Conservation (phyloP, 225 moss, liverwort and hornwort genomes). For the Polytrichum formosum region DNA sequence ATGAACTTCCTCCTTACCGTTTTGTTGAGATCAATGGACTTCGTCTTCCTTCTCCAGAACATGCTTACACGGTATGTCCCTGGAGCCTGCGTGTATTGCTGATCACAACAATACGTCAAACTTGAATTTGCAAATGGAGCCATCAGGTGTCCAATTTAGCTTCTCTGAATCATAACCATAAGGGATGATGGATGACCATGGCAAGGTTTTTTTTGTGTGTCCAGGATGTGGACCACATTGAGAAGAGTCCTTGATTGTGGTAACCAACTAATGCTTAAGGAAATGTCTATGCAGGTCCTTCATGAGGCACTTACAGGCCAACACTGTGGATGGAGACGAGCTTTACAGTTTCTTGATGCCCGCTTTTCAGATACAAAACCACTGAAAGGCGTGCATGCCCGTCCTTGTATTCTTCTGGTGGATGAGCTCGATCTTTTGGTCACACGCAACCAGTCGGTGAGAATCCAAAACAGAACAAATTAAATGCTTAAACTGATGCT, state of each 20-base stretch:
- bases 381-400: slow-evolving; percentile 66
- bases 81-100: neutral
- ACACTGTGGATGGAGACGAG: slow-evolving; percentile 83
- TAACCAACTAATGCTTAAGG: no score
- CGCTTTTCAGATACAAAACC: slow-evolving; percentile 70
- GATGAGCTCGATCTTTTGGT: slow-evolving; percentile 94
- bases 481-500: no score
- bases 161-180: no score
- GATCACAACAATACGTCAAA: no score
- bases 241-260: no score
- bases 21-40: slow-evolving; percentile 96
- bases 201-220: no score
- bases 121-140: no score
- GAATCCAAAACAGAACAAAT: neutral
- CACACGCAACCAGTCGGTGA: slow-evolving; percentile 89
- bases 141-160: no score
- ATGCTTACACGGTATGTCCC: slow-evolving; percentile 76
- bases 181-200: no score
- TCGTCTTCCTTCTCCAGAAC: slow-evolving; percentile 91
- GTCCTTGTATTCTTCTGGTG: slow-evolving; percentile 86
- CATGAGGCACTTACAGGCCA: slow-evolving; percentile 94
- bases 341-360: slow-evolving; percentile 72
- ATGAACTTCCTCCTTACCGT: slow-evolving; percentile 71
- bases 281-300: slow-evolving; percentile 55
- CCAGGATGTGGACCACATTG: no score